Conservation (phyloP, 2,329 filamentous ascomycete genomes). For the Botrytis hyacinthi region DNA sequence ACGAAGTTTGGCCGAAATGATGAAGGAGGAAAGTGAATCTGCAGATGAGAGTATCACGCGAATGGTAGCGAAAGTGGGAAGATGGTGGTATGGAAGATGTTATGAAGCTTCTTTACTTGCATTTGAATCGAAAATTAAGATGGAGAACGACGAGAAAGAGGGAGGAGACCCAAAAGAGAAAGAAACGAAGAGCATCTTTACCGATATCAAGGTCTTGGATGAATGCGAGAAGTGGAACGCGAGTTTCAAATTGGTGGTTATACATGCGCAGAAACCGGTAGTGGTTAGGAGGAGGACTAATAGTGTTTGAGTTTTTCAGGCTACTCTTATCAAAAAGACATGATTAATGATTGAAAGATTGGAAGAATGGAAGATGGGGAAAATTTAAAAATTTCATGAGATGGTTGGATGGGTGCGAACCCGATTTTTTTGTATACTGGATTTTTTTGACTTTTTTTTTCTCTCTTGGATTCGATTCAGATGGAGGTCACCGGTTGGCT, state of each 20-base stretch:
- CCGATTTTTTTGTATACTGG: background rate
- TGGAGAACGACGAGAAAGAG: background rate
- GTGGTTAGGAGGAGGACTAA: conserved; percentile 30
- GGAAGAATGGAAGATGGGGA: background rate
- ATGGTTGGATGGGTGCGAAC: conserved; percentile 9
- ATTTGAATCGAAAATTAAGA: background rate
- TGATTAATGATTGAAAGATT: background rate
- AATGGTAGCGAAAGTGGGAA: conserved; percentile 85
- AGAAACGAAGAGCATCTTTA: conserved; percentile 67
- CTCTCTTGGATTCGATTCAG: background rate
- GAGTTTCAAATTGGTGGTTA: conserved; percentile 86
- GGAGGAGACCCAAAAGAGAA: background rate
- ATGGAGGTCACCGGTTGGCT: conserved; percentile 1
- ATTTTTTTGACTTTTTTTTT: background rate
- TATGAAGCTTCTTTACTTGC: conserved; percentile 59
- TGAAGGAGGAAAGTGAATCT: conserved; percentile 64
- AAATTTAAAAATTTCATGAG: background rate
- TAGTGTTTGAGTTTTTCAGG: conserved; percentile 30
- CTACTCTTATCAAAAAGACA: background rate
- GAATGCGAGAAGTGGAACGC: conserved; percentile 88
- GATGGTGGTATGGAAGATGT: conserved; percentile 96
- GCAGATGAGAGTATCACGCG: conserved; percentile 86
- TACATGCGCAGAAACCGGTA: conserved; percentile 56
- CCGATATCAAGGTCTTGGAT: conserved; percentile 67
- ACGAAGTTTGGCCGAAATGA: conserved; percentile 64